Conservation (phyloP, 2,329 filamentous ascomycete genomes). For the Colletotrichum liriopes region DNA sequence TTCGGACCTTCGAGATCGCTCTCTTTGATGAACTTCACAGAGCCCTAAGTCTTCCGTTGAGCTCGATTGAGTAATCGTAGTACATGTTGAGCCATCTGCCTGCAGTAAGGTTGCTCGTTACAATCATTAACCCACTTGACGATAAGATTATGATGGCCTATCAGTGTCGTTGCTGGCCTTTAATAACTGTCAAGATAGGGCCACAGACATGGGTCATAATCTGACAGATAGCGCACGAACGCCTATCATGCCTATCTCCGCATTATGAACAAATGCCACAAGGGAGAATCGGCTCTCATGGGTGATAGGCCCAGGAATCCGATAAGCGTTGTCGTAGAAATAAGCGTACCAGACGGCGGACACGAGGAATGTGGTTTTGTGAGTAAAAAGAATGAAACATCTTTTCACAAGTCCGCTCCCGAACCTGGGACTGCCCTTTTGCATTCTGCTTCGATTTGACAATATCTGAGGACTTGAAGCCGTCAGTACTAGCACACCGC, state of each 20-base stretch:
- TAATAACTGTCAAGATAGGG: background rate
- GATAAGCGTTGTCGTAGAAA: slow-evolving; percentile 26
- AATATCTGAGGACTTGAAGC: background rate
- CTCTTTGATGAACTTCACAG: background rate
- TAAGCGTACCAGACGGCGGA: background rate
- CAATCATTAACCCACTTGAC: background rate
- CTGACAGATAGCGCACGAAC: slow-evolving; percentile 20
- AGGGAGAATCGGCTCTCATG: background rate
- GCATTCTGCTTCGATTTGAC: background rate
- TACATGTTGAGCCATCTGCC: background rate
- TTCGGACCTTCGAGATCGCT: background rate
- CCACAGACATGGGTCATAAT: slow-evolving; percentile 3
- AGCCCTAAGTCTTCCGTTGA: background rate
- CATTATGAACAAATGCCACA: background rate
- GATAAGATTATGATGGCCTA: slow-evolving; percentile 19
- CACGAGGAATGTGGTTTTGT: background rate
- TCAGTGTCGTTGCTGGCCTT: background rate
- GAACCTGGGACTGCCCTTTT: background rate
- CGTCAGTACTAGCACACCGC: background rate
- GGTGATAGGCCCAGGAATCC: background rate
- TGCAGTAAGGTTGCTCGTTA: background rate
- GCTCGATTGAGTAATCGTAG: background rate
- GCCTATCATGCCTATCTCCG: slow-evolving; percentile 29
- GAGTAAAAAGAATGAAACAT: slow-evolving; percentile 9
- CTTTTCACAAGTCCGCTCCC: background rate